Percentiles rank a stretch among this genome's conserved stretches.
These are phyloP conservation scores for Dunaliella primolecta DNA, from an alignment of 139 green algal species.

Conservation along the genomic window DNA sequence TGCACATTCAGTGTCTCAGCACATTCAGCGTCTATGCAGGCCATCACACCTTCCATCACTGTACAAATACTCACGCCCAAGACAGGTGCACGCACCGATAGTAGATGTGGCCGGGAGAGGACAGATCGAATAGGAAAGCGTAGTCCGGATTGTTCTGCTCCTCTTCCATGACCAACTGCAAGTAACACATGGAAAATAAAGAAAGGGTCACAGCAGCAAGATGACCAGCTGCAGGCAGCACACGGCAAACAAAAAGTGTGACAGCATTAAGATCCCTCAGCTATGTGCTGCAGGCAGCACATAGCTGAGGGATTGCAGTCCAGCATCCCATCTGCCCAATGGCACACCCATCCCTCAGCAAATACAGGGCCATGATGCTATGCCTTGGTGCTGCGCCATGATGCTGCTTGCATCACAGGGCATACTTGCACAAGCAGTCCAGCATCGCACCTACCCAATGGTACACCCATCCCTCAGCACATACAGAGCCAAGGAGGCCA, in stretches of 20 bases:
- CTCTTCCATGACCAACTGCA: slow-evolving; percentile 77
- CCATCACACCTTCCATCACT: too few species aligned
- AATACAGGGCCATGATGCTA: slow-evolving; percentile 79
- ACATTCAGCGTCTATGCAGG: too few species aligned
- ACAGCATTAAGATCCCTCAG: too few species aligned
- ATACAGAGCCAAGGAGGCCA: slow-evolving; percentile 86
- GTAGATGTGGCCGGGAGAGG: slow-evolving; percentile 79
- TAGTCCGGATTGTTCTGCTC: slow-evolving; percentile 80
- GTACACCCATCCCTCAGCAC: slow-evolving; percentile 62
- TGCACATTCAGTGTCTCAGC: too few species aligned
- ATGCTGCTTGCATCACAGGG: too few species aligned
- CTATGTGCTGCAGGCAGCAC: too few species aligned
- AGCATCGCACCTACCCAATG: slow-evolving; percentile 43
- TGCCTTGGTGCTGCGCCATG: too few species aligned
- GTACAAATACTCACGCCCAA: too few species aligned
- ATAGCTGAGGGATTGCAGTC: too few species aligned
- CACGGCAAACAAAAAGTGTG: too few species aligned
- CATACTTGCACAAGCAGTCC: too few species aligned
- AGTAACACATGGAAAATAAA: neutral
- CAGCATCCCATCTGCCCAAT: slow-evolving; percentile 46
- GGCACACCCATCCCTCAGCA: slow-evolving; percentile 57
- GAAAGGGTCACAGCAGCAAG: neutral
- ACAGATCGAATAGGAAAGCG: slow-evolving; percentile 84
- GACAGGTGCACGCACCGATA: too few species aligned
- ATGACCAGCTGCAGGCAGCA: neutral